Percentiles rank a stretch among this genome's conserved stretches.
These are phyloP conservation scores for Amylostereum areolatum DNA, from an alignment of 1,284 basidiomycete species.

Conservation along the genomic window DNA sequence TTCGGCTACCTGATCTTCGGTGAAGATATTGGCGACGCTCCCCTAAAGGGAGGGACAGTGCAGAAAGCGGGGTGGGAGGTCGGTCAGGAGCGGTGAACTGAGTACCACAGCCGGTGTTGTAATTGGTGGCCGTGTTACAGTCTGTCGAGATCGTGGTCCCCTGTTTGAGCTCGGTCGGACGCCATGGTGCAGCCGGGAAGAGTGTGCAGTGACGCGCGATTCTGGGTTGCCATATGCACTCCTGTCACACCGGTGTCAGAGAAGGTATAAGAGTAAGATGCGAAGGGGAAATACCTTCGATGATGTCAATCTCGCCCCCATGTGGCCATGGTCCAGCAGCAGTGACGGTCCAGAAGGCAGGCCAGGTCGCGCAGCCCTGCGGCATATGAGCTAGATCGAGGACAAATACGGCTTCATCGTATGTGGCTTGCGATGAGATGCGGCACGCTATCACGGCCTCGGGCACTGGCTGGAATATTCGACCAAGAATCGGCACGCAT, in stretches of 20 bases:
- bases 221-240: constrained; percentile 35
- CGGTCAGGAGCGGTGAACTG: constrained; percentile 28
- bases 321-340: constrained; percentile 44
- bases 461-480: constrained; percentile 24
- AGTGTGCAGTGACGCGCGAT: constrained; percentile 53
- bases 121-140: constrained; percentile 46
- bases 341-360: constrained; percentile 61
- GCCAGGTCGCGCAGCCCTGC: constrained; percentile 52
- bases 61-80: not conserved
- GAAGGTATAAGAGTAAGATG: not conserved
- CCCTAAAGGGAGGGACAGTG: too few species aligned
- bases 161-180: constrained; percentile 29
- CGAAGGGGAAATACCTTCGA: constrained; percentile 32
- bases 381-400: constrained; percentile 54
- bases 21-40: not conserved
- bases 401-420: constrained; percentile 38
- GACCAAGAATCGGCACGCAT: constrained; percentile 43
- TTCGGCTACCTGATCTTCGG: not conserved
- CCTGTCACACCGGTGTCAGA: constrained; percentile 21
- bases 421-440: constrained; percentile 37
- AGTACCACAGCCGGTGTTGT: constrained; percentile 61
- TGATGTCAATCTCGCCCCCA: constrained; percentile 48
- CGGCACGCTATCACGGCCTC: constrained; percentile 49
- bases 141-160: constrained; percentile 32
- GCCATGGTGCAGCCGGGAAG: constrained; percentile 39